phyloP scores from a whole-genome alignment of 768 basidiomycete species.

The Auriscalpium vulgare region DNA sequence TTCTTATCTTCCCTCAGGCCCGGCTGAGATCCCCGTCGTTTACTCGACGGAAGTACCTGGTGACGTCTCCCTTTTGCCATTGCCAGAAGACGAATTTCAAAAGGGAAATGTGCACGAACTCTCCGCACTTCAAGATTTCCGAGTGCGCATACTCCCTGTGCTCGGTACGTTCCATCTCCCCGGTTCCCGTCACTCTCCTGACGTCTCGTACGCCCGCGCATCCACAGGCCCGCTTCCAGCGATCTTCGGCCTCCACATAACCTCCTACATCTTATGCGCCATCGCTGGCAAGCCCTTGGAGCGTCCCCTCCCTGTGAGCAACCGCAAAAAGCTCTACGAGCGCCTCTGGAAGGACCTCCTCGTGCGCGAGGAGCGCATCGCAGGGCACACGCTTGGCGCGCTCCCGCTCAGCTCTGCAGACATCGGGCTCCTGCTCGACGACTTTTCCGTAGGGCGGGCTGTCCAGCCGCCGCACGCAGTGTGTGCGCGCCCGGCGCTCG shows the following conservation, averaged over 20 bases:
- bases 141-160: constrained; percentile 90
- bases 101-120: constrained; percentile 88
- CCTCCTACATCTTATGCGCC: constrained; percentile 82
- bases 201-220: not conserved
- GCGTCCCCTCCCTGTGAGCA: constrained; percentile 82
- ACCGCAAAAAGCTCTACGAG: constrained; percentile 77
- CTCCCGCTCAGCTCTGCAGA: constrained; percentile 81
- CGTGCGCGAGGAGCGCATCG: constrained; percentile 62
- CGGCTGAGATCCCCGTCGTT: constrained; percentile 73
- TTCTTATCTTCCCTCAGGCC: constrained; percentile 29
- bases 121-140: constrained; percentile 84
- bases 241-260: constrained; percentile 86
- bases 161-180: constrained; percentile 46
- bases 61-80: constrained; percentile 80
- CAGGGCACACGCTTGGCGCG: constrained; percentile 50
- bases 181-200: not conserved
- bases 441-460: constrained; percentile 73
- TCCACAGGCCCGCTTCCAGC: constrained; percentile 67
- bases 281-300: constrained; percentile 76
- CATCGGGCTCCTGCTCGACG: constrained; percentile 78
- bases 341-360: constrained; percentile 71
- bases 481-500: constrained; percentile 61
- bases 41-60: constrained; percentile 93
- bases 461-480: constrained; percentile 72
- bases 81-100: constrained; percentile 87